phyloP scores from a whole-genome alignment of 306 rosid species.

The Dicorynia guianensis region DNA sequence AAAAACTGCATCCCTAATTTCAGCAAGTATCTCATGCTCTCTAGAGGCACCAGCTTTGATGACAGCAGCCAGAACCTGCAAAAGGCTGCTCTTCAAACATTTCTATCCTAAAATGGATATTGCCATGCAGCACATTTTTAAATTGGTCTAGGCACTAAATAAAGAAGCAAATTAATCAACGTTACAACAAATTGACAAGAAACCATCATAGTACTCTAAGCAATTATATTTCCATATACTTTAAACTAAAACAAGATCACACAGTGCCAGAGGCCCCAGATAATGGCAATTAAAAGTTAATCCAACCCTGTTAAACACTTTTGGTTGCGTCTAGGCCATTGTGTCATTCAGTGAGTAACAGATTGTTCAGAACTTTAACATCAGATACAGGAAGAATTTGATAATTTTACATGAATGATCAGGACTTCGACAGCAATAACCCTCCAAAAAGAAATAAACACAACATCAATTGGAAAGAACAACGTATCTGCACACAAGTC shows the following conservation, averaged over 20 bases:
- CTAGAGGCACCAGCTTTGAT: constrained; percentile 99
- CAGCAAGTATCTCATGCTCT: constrained; percentile 99
- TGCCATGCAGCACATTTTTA: constrained; percentile 7
- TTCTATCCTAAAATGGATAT: constrained; percentile 23
- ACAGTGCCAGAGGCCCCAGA: neutral
- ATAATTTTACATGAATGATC: neutral
- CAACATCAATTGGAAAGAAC: constrained; percentile 22
- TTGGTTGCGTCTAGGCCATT: neutral
- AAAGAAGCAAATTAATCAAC: constrained; percentile 22
- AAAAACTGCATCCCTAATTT: constrained; percentile 93
- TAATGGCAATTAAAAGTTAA: constrained; percentile 18
- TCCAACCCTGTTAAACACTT: constrained; percentile 4
- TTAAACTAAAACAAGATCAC: constrained; percentile 21
- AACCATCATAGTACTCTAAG: neutral
- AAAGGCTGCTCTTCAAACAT: constrained; percentile 16
- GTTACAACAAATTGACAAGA: neutral
- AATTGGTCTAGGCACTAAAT: constrained; percentile 10
- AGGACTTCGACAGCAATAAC: constrained; percentile 19
- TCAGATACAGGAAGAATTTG: neutral
- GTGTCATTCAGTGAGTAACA: neutral
- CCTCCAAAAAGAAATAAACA: neutral
- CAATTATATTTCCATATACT: neutral
- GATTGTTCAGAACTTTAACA: constrained; percentile 1
- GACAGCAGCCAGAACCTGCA: constrained; percentile 96
- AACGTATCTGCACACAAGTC: constrained; percentile 17